These are phyloP conservation scores for Patellifolia procumbens DNA, from an alignment of 179 eudicot genomes.

Conservation along the genomic window DNA sequence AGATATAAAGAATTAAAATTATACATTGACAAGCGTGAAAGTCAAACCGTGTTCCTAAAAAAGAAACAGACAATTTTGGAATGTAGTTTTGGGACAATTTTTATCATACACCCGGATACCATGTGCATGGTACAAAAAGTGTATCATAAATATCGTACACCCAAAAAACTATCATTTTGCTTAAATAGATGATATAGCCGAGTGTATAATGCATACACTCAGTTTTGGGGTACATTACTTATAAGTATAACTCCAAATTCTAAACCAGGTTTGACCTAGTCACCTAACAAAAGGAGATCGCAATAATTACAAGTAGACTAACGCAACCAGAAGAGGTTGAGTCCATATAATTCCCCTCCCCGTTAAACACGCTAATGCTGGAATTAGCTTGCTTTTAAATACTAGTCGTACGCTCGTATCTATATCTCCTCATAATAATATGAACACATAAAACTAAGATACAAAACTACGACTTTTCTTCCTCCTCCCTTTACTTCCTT, in stretches of 20 bases:
- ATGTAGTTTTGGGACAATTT: too few relatives aligned
- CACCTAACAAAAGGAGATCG: not conserved
- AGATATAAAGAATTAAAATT: too few relatives aligned
- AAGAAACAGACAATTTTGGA: too few relatives aligned
- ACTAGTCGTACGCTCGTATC: not conserved
- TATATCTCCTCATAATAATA: not conserved
- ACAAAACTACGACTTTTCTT: not conserved
- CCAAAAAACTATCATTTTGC: too few relatives aligned
- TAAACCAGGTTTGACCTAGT: not conserved
- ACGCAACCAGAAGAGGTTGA: not conserved
- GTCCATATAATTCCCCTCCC: not conserved
- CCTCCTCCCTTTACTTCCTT: not conserved
- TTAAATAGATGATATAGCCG: too few relatives aligned
- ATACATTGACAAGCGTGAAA: too few relatives aligned
- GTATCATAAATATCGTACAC: too few relatives aligned
- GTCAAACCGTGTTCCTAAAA: too few relatives aligned
- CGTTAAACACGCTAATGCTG: conserved; percentile 24
- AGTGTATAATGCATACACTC: too few relatives aligned
- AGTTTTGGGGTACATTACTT: too few relatives aligned
- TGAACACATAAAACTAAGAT: not conserved
- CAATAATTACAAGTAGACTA: conserved; percentile 6
- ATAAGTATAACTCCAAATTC: not conserved
- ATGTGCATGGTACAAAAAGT: too few relatives aligned
- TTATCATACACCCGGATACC: too few relatives aligned
- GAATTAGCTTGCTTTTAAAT: conserved; percentile 18